Base-by-base conservation (phyloP, 192 early-diverging fungal genomes). In the Chytriomyces confervae region DNA sequence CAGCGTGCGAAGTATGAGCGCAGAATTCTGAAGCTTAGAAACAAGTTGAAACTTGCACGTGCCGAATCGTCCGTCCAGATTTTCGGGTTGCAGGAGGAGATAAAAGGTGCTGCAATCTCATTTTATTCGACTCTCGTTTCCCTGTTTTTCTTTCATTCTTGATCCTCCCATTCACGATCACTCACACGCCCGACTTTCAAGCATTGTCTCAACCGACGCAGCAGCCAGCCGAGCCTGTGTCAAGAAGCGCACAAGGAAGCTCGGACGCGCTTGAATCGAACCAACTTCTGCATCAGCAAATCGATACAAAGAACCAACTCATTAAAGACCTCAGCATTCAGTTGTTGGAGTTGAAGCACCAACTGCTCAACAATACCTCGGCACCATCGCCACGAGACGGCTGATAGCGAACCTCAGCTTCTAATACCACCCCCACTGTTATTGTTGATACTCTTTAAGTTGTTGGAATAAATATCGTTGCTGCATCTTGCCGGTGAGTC, bases 291-390 rank as follows among this genome's bases (percentile, higher is more conserved):
- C 11, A 62, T 18, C 43, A 47, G n/a, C 72, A 62, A 44, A 16
- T 74, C 2, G 36, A 62, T 3, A 74, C 27, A 49, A 74, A 74
- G 47, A 74, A 61, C 46, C 72, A 74, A 48, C 29, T 74, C 7
- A 74, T 74, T 5, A 74, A 74, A 60, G 61, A 74, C 24, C 50
- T 74, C n/a, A 62, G 60, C 61, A 74, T 74, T 11, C 72, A 74
- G 44, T 53, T 74, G 16, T 8, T 74, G 60, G 72, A 74, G 27
- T 29, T 74, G 72, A 74, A 61, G 45, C 27, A 74, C 2, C 44
- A 46, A 43, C 61, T 74, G 53, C 53, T 57, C 16, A 57, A 57
- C 53, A 36, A 36, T 36, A 36, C 36, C 36, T 36, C 36, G 2
- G 2, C 36, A 36, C 36, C 36, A 36, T 36, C 36, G 36, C 36